phyloP scores from a whole-genome alignment of 2,329 filamentous ascomycete species.

The Hortaea werneckii region DNA sequence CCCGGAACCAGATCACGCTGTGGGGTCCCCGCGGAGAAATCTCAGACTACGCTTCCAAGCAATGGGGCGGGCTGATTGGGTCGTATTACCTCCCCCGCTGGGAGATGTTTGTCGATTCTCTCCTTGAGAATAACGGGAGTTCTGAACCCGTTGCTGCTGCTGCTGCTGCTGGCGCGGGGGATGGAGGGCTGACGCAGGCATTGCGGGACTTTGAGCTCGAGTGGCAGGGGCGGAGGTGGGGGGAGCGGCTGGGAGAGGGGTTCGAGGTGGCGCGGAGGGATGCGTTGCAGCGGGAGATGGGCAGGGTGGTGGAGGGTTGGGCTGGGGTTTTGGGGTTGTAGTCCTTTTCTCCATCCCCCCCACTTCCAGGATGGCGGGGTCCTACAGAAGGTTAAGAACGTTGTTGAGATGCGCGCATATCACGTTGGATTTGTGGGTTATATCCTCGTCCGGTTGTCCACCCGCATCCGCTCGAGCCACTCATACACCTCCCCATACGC shows the following conservation, averaged over 20 bases:
- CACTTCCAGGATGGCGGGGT: too few species aligned
- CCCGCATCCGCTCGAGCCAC: not conserved
- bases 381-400: too few species aligned
- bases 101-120: constrained; percentile 36
- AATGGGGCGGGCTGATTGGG: constrained; percentile 38
- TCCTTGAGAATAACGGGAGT: constrained; percentile 13
- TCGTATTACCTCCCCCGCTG: constrained; percentile 40
- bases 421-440: not conserved
- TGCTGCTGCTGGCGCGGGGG: constrained; percentile 6
- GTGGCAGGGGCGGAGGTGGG: constrained; percentile 12
- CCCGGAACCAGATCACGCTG: constrained; percentile 41
- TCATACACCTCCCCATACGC: not conserved
- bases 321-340: constrained; percentile 4
- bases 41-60: constrained; percentile 41
- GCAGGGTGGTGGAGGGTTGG: constrained; percentile 8
- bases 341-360: too few species aligned
- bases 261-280: not conserved
- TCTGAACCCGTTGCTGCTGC: not conserved
- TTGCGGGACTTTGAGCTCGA: constrained; percentile 12
- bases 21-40: constrained; percentile 42
- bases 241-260: constrained; percentile 4
- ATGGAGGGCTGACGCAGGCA: constrained; percentile 7
- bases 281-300: constrained; percentile 6
- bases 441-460: not conserved
- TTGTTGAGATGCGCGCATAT: too few species aligned